phyloP scores from a whole-genome alignment of 208 protist species.

The Leishmania tropica region DNA sequence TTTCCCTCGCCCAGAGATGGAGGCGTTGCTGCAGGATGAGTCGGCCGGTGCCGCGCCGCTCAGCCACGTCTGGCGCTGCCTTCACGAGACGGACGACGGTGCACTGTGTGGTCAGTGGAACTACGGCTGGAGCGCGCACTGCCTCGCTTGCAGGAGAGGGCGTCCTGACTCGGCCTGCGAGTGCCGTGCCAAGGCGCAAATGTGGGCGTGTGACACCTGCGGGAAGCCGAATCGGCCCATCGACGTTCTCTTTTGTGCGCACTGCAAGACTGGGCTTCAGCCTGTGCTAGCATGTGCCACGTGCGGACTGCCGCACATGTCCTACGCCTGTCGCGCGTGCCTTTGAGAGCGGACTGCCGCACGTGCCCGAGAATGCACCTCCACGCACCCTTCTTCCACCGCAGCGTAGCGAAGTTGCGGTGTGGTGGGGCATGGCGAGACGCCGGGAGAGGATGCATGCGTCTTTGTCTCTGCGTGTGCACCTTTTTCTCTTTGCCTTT shows the following conservation, averaged over 20 bases:
- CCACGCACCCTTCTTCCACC: neutral
- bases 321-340: conserved; percentile 35
- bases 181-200: conserved; percentile 52
- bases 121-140: conserved; percentile 69
- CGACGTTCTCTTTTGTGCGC: conserved; percentile 60
- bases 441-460: neutral
- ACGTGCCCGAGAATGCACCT: neutral
- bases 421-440: neutral
- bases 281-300: conserved; percentile 36
- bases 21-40: neutral
- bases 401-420: neutral
- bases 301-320: conserved; percentile 53
- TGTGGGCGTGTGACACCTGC: conserved; percentile 63
- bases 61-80: conserved; percentile 72
- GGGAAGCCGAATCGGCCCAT: conserved; percentile 57
- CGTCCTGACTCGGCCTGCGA: conserved; percentile 47
- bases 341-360: conserved; percentile 4
- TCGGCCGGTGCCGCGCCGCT: conserved; percentile 7
- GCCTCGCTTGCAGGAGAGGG: conserved; percentile 45
- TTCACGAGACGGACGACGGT: conserved; percentile 42
- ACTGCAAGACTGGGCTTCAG: conserved; percentile 56
- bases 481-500: neutral
- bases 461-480: neutral
- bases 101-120: conserved; percentile 71
- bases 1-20: conserved; percentile 52